Percentiles rank a stretch among this genome's conserved stretches.
These are phyloP conservation scores for Nakazawaea peltata DNA, from an alignment of 805 yeast species.

Conservation along the genomic window DNA sequence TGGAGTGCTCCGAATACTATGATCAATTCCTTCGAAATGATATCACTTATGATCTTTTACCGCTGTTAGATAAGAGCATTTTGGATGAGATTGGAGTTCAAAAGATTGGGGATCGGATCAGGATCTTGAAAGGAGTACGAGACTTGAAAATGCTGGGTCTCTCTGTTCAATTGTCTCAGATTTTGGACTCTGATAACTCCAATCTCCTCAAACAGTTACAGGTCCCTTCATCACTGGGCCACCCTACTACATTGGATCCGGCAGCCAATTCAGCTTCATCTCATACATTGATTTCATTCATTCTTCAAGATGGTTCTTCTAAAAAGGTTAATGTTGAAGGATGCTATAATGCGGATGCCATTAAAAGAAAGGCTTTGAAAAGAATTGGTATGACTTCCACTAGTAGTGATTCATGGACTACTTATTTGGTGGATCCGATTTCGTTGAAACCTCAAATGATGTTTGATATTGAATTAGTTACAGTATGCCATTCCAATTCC, in stretches of 20 bases:
- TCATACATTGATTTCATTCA: constrained; percentile 43
- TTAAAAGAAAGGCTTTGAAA: constrained; percentile 61
- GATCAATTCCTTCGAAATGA: constrained; percentile 30
- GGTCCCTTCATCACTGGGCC: not conserved
- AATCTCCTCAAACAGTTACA: not conserved
- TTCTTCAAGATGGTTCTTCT: constrained; percentile 65
- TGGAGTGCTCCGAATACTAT: constrained; percentile 7
- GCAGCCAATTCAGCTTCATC: constrained; percentile 14
- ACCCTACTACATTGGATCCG: not conserved
- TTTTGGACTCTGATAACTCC: not conserved
- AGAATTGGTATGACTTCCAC: constrained; percentile 34
- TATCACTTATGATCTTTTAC: constrained; percentile 46
- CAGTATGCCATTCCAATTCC: constrained; percentile 72
- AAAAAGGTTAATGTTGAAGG: constrained; percentile 66
- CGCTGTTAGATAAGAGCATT: constrained; percentile 54
- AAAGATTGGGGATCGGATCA: constrained; percentile 80
- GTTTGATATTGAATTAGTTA: constrained; percentile 73
- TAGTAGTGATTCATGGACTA: constrained; percentile 43
- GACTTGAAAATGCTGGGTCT: constrained; percentile 24
- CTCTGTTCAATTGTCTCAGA: not conserved
- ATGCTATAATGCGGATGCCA: constrained; percentile 73
- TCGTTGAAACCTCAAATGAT: constrained; percentile 33
- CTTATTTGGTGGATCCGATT: constrained; percentile 48
- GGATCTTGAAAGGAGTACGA: constrained; percentile 52
- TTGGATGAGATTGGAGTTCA: constrained; percentile 64